Evolutionary conservation across 2,329 filamentous ascomycete species (phyloP), one percentile per base, ranked within the genome.

Genomic region (Bisporella sp.): DNA sequence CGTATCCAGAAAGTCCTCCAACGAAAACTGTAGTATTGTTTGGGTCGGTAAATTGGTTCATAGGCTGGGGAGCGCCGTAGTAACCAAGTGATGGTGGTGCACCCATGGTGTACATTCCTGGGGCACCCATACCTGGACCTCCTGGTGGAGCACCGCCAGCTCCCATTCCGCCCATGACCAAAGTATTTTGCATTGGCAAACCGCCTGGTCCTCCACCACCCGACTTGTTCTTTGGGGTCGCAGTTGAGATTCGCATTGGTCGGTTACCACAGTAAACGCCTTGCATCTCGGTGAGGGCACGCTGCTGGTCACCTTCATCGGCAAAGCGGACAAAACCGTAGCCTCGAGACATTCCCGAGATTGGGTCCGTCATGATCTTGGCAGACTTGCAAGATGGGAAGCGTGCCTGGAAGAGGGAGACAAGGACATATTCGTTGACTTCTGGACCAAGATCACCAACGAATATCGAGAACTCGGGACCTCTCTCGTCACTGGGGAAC

Each of bases 1-100:
- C 93, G 65, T 99, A 99, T 59, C 93, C 93, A 37, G 91, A 96
- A 5, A 99, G 82, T 48, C 93, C 93, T 59, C 93, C 93, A 49
- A 99, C 93, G 64, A 99, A 99, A 56, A 99, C 93, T 21, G 93
- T 99, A 13, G 93, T 99, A 75, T 99, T 99, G 81, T 99, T 99
- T 9, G 93, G 93, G 64, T 99, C 93, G 37, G 93, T 99, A 76
- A 99, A 99, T 73, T 99, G 93, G 74, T 99, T 99, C 93, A 99
- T 97, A 58, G 85, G 84, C 70, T 88, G 84, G 56, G 82, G 82
- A 60, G 81, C 76, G 55, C 80, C 82, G 65, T 82, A 84, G 69
- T 79, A 82, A 55, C 78, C 77, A 73, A 86, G 81, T 35, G 81
- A 82, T 51, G 84, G 82, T 43, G 62, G 59, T 35, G 61, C 65